A percentile compares a stretch with the other conserved stretches of the same genome.
These are phyloP conservation scores for Podospora pseudopauciseta DNA, from an alignment of 495 filamentous ascomycete genomes.

Conservation along the genomic window DNA sequence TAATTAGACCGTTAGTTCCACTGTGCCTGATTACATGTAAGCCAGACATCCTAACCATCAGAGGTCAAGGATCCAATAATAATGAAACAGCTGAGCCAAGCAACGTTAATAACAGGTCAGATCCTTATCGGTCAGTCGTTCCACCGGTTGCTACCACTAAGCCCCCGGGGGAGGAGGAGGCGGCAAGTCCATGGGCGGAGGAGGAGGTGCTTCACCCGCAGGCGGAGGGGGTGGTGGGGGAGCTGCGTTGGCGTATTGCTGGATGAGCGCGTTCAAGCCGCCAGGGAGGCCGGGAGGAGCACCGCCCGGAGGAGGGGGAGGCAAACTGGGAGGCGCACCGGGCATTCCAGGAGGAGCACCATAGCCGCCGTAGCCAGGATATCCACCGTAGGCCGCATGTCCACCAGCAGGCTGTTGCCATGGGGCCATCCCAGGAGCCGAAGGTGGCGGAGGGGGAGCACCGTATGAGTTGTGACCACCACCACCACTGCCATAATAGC, in stretches of 20 bases:
- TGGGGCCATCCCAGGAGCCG: constrained; percentile 57
- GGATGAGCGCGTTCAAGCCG: constrained; percentile 61
- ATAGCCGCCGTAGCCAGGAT: constrained; percentile 56
- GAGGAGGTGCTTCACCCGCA: constrained; percentile 63
- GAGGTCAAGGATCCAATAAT: not conserved
- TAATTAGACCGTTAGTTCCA: constrained; percentile 1
- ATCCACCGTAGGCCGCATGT: constrained; percentile 53
- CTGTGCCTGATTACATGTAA: not conserved
- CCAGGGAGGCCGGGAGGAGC: constrained; percentile 53
- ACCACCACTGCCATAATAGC: constrained; percentile 50
- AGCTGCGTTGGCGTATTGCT: constrained; percentile 58
- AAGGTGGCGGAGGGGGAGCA: constrained; percentile 33
- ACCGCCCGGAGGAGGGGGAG: constrained; percentile 56
- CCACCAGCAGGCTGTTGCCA: constrained; percentile 63
- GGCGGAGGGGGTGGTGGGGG: constrained; percentile 54
- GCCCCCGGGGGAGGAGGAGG: constrained; percentile 66
- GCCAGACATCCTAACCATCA: not conserved
- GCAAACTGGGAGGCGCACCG: constrained; percentile 50
- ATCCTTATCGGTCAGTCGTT: constrained; percentile 27
- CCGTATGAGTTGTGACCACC: constrained; percentile 34
- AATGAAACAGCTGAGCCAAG: not conserved
- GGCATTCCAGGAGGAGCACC: constrained; percentile 58
- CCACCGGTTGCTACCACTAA: constrained; percentile 26
- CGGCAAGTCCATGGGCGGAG: constrained; percentile 70
- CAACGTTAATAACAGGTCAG: constrained; percentile 10